Conservation (phyloP, 768 basidiomycete genomes). For the Mrakia blollopis region DNA sequence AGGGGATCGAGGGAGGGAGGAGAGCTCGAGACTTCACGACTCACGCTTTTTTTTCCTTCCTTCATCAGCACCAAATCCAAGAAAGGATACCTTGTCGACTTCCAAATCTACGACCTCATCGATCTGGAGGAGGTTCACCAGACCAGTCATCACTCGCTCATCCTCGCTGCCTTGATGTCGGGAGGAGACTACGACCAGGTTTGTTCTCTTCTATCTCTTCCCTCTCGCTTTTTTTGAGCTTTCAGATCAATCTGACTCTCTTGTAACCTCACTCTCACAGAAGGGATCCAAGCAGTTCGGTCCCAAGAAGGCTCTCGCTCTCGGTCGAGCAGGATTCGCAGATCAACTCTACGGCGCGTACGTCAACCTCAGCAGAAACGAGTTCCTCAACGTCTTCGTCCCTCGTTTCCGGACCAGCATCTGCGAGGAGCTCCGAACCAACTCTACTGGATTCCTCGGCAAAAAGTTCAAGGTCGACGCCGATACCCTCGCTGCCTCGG, state of each 20-base stretch:
- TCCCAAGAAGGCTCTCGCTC: conserved; percentile 61
- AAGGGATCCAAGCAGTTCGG: conserved; percentile 53
- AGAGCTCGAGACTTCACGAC: not conserved
- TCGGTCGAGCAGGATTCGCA: conserved; percentile 77
- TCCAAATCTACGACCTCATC: not conserved
- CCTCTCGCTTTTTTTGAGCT: conserved; percentile 59
- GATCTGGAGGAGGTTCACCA: conserved; percentile 54
- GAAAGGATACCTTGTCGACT: not conserved
- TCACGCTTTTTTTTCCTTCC: conserved; percentile 34
- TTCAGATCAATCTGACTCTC: conserved; percentile 58
- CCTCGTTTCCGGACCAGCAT: conserved; percentile 33
- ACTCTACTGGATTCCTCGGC: conserved; percentile 52
- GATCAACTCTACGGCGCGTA: conserved; percentile 19
- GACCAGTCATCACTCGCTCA: conserved; percentile 3
- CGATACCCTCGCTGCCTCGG: conserved; percentile 51
- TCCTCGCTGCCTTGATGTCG: conserved; percentile 48
- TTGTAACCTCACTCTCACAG: conserved; percentile 46
- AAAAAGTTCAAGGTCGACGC: conserved; percentile 63
- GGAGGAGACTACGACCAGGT: conserved; percentile 83
- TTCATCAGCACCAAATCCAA: not conserved
- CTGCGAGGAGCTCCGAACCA: conserved; percentile 46
- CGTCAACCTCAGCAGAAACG: not conserved
- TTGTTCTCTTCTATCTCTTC: not conserved
- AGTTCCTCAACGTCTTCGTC: conserved; percentile 38
- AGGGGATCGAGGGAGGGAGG: not conserved